Evolutionary conservation across 106 monocot species (phyloP).

Genomic region (Allium cepa): DNA sequence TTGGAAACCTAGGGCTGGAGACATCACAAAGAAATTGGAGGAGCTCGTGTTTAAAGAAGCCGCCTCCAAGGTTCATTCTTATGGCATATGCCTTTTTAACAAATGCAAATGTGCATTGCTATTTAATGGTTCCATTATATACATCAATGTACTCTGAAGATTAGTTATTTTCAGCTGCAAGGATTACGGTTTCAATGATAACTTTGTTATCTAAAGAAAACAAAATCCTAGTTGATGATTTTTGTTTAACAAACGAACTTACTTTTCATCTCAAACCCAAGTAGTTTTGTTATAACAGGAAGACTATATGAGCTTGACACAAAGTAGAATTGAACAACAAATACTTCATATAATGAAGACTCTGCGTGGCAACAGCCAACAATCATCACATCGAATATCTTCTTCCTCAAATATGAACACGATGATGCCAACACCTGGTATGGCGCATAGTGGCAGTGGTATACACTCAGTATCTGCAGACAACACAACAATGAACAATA

Average conservation of each 20-base stretch:
- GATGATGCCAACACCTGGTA: conserved; percentile 95
- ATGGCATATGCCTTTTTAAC: background rate
- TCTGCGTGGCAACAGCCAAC: conserved; percentile 23
- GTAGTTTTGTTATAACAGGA: conserved; percentile 23
- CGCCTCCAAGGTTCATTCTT: conserved; percentile 34
- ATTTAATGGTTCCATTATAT: background rate
- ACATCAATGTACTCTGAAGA: background rate
- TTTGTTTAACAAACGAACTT: too few relatives aligned
- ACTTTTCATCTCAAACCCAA: background rate
- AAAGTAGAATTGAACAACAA: conserved; percentile 43
- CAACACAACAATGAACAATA: conserved; percentile 16
- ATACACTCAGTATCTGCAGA: conserved; percentile 23
- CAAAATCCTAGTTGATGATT: background rate
- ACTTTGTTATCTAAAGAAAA: conserved; percentile 2
- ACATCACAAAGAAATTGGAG: conserved; percentile 45
- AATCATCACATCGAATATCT: conserved; percentile 22
- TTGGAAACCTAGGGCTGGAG: conserved; percentile 35
- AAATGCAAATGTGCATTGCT: background rate
- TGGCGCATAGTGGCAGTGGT: conserved; percentile 28
- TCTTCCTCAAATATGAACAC: conserved; percentile 43
- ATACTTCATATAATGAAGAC: conserved; percentile 33
- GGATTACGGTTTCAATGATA: background rate
- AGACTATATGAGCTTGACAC: conserved; percentile 57
- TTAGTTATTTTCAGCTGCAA: background rate
- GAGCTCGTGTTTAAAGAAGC: conserved; percentile 40